Conservation (phyloP, 2,329 filamentous ascomycete species). For the Niveomyces coronatus region DNA sequence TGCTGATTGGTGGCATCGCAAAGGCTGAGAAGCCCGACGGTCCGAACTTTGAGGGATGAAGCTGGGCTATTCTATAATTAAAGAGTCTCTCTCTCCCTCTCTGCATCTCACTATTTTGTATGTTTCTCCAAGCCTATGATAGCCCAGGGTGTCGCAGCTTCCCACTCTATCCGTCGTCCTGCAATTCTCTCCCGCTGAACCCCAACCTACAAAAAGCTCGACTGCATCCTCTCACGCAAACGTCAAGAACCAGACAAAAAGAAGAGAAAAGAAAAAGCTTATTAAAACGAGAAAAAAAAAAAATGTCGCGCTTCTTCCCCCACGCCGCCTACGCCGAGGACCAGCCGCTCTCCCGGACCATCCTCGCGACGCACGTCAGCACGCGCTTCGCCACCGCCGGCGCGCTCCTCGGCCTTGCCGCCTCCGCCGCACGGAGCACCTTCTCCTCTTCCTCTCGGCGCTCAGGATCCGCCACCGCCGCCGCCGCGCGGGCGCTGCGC, state of each 20-base stretch:
- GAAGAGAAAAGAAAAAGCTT: background rate
- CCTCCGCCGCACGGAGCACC: conserved; percentile 24
- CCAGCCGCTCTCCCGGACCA: conserved; percentile 41
- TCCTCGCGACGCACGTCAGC: conserved; percentile 50
- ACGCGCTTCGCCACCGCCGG: conserved; percentile 45
- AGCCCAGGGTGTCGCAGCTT: too few species aligned
- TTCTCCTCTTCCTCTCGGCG: conserved; percentile 20
- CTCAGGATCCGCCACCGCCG: conserved; percentile 15
- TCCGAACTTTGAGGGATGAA: too few species aligned
- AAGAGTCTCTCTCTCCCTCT: too few species aligned
- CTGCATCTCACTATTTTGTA: too few species aligned
- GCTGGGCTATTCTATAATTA: too few species aligned
- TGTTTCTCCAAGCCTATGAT: too few species aligned
- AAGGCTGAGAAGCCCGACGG: background rate
- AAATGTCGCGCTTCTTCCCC: conserved; percentile 46
- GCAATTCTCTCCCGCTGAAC: too few species aligned
- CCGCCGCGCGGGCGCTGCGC: conserved; percentile 30
- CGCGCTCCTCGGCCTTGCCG: conserved; percentile 34
- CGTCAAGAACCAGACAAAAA: background rate
- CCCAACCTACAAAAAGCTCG: too few species aligned
- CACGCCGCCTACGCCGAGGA: conserved; percentile 52
- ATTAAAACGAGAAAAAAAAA: too few species aligned
- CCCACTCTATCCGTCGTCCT: too few species aligned
- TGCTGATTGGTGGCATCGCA: background rate
- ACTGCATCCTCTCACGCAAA: too few species aligned